Evolutionary conservation across 192 early-diverging fungal species (phyloP).

Genomic region (Fimicolochytrium jonesii): DNA sequence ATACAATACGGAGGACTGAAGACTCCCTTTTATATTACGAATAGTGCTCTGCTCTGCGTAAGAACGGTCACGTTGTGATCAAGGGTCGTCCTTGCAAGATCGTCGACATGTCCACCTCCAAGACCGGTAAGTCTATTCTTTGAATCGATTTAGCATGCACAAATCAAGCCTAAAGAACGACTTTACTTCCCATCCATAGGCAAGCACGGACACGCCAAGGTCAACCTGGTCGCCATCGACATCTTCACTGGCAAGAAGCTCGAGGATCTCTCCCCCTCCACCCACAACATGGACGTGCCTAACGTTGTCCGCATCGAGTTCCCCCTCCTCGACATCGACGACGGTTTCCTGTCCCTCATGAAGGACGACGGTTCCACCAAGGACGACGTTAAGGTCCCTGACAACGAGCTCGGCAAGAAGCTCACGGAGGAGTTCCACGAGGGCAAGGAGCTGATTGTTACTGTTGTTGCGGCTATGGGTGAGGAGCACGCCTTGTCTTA

Average conservation of each 20-base stretch:
- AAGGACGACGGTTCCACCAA: constrained; percentile 70
- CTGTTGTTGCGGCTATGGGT: constrained; percentile 84
- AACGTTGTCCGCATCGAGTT: constrained; percentile 85
- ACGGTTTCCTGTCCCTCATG: constrained; percentile 90
- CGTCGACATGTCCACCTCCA: constrained; percentile 99
- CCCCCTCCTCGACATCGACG: constrained; percentile 80
- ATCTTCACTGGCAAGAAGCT: constrained; percentile 98
- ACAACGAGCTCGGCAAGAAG: constrained; percentile 73
- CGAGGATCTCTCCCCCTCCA: constrained; percentile 99
- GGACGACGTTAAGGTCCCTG: constrained; percentile 95
- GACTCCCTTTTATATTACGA: too few species aligned
- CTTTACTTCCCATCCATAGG: too few species aligned
- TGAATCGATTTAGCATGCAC: too few species aligned
- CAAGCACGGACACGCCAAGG: constrained; percentile 99
- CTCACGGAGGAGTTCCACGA: constrained; percentile 70
- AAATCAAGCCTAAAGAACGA: too few species aligned
- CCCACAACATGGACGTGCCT: constrained; percentile 99
- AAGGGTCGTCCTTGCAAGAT: constrained; percentile 99
- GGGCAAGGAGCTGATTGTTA: constrained; percentile 80
- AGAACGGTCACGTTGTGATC: constrained; percentile 96
- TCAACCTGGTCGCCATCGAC: constrained; percentile 16
- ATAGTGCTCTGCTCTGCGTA: constrained; percentile 96
- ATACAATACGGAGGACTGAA: too few species aligned
- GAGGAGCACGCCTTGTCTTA: constrained; percentile 79
- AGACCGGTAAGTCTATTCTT: too few species aligned